Conservation (phyloP, 1,284 basidiomycete species). For the Neotropicomus parvogracilis region DNA sequence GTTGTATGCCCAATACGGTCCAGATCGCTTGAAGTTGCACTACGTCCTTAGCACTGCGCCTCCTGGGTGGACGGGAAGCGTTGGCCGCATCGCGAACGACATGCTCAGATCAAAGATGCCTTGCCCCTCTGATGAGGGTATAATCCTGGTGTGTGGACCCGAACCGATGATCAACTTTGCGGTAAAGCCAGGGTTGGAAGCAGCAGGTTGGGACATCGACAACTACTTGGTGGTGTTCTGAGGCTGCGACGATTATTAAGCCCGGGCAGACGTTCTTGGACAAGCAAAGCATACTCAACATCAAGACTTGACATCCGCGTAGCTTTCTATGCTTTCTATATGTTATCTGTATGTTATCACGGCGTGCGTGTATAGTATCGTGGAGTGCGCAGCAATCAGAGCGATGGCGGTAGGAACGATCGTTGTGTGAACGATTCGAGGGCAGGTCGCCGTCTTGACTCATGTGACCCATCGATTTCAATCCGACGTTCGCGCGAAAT, state of each 20-base stretch:
- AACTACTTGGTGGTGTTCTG: conserved; percentile 27
- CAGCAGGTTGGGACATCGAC: conserved; percentile 28
- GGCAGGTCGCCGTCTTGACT: too few relatives aligned
- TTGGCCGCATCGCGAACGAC: conserved; percentile 42
- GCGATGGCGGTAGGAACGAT: too few relatives aligned
- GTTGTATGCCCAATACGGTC: conserved; percentile 34
- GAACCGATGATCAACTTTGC: conserved; percentile 38
- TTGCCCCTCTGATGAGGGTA: conserved; percentile 34
- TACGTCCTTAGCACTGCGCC: conserved; percentile 42
- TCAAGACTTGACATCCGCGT: too few relatives aligned
- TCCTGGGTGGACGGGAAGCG: conserved; percentile 40
- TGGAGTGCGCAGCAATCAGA: too few relatives aligned
- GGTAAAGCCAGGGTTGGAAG: conserved; percentile 29
- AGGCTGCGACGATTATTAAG: conserved; percentile 1
- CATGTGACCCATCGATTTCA: too few relatives aligned
- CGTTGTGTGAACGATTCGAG: too few relatives aligned
- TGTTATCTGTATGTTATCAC: too few relatives aligned
- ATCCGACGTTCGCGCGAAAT: too few relatives aligned
- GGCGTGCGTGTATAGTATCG: too few relatives aligned
- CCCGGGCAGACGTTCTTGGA: too few relatives aligned
- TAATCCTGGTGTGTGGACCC: conserved; percentile 56
- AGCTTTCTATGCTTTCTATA: too few relatives aligned
- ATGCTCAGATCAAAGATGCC: conserved; percentile 45
- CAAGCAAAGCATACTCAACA: too few relatives aligned
- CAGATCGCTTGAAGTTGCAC: conserved; percentile 42